A percentile compares a stretch with the other conserved stretches of the same genome.
phyloP scores from a whole-genome alignment of 768 basidiomycete genomes.

The Galerina sulciceps region DNA sequence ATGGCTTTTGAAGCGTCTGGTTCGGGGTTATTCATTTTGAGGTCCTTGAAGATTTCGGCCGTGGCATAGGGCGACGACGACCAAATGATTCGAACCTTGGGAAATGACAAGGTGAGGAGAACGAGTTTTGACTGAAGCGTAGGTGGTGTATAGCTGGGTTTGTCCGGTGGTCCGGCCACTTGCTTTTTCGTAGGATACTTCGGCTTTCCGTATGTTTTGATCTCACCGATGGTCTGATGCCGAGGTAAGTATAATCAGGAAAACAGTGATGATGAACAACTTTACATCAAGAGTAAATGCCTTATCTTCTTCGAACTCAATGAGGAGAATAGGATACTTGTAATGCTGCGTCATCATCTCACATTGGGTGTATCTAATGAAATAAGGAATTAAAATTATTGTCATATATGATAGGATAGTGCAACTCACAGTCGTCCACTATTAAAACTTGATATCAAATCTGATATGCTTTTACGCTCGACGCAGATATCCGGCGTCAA shows the following conservation, averaged over 20 bases:
- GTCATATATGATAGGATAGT: background rate
- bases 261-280: background rate
- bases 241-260: background rate
- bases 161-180: constrained; percentile 28
- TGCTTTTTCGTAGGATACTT: constrained; percentile 65
- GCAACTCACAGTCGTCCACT: constrained; percentile 86
- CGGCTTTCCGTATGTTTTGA: constrained; percentile 70
- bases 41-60: constrained; percentile 89
- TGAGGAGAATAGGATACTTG: constrained; percentile 89
- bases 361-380: constrained; percentile 88
- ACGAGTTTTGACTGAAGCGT: constrained; percentile 92
- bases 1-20: constrained; percentile 82
- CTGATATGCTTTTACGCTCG: constrained; percentile 93
- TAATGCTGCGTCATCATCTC: constrained; percentile 97
- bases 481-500: constrained; percentile 94
- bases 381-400: background rate
- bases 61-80: constrained; percentile 94
- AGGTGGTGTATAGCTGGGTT: constrained; percentile 41
- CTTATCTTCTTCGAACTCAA: constrained; percentile 98
- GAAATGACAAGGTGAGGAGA: constrained; percentile 87
- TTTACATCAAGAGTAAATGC: constrained; percentile 87
- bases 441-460: constrained; percentile 91
- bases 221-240: constrained; percentile 60
- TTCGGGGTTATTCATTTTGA: constrained; percentile 80
- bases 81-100: constrained; percentile 94